Conservation (phyloP, 768 basidiomycete genomes). For the Phlebiopsis flavidoalba region DNA sequence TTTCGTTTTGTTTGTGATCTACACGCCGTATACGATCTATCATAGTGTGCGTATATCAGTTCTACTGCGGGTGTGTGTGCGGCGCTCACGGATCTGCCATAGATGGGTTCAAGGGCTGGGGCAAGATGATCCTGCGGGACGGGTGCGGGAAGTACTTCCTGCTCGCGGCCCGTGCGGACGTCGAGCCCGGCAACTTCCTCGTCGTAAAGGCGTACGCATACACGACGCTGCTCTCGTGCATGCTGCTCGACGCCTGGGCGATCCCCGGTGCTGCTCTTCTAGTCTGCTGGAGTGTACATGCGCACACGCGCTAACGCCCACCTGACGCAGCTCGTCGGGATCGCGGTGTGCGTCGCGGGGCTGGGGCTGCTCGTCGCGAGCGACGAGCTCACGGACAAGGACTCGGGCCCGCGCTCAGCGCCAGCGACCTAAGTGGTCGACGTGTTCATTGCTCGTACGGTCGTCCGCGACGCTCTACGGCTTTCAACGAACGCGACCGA, state of each 20-base stretch:
- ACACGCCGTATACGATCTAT: constrained; percentile 89
- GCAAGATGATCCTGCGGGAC: constrained; percentile 61
- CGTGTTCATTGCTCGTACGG: constrained; percentile 58
- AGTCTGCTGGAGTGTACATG: constrained; percentile 84
- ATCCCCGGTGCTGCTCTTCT: constrained; percentile 81
- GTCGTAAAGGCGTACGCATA: constrained; percentile 85
- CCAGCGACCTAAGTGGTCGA: constrained; percentile 70
- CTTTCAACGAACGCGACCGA: constrained; percentile 88
- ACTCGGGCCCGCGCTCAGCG: constrained; percentile 45
- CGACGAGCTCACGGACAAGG: constrained; percentile 73
- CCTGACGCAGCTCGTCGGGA: constrained; percentile 78
- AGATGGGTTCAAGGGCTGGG: constrained; percentile 88
- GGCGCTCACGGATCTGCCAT: not conserved
- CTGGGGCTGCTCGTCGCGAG: constrained; percentile 77
- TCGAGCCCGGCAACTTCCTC: constrained; percentile 85
- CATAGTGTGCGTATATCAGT: constrained; percentile 51
- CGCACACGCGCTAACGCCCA: constrained; percentile 56
- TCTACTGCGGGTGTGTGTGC: not conserved
- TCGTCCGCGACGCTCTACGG: constrained; percentile 79
- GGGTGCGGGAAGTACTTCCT: constrained; percentile 86
- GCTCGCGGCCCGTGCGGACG: constrained; percentile 69
- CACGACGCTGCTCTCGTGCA: constrained; percentile 83
- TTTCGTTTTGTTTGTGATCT: constrained; percentile 66
- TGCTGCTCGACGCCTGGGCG: constrained; percentile 93
- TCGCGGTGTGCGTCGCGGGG: constrained; percentile 67